These are phyloP conservation scores for Suillus weaverae DNA, from an alignment of 768 basidiomycete species.

Conservation along the genomic window DNA sequence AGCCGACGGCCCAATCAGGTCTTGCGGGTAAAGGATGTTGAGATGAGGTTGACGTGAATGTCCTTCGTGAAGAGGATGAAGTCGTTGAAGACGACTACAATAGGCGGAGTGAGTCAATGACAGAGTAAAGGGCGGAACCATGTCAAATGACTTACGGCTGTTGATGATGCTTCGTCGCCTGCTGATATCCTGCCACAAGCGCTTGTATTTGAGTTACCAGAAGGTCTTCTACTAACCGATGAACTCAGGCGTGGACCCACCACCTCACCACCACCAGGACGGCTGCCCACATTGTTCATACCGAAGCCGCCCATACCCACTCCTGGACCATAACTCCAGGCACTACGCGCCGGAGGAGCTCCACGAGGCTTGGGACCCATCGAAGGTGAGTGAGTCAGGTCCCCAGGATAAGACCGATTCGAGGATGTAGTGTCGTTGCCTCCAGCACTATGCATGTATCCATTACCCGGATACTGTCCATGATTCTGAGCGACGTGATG, in stretches of 20 bases:
- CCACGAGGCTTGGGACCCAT: constrained; percentile 29
- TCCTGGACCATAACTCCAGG: constrained; percentile 77
- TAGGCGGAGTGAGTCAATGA: constrained; percentile 16
- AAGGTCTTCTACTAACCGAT: constrained; percentile 47
- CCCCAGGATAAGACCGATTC: constrained; percentile 28
- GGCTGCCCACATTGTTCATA: constrained; percentile 28
- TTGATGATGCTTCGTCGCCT: constrained; percentile 76
- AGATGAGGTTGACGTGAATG: constrained; percentile 73
- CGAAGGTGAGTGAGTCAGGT: constrained; percentile 30
- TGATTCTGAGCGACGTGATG: constrained; percentile 28
- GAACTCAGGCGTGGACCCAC: constrained; percentile 67
- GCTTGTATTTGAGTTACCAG: constrained; percentile 51
- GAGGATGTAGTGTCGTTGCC: constrained; percentile 24
- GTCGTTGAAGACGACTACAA: constrained; percentile 70
- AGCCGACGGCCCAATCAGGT: constrained; percentile 87
- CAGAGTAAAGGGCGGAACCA: constrained; percentile 3
- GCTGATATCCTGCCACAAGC: constrained; percentile 58
- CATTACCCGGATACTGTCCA: constrained; percentile 27
- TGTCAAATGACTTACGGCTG: constrained; percentile 56
- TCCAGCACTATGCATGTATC: constrained; percentile 22
- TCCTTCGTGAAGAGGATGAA: constrained; percentile 78
- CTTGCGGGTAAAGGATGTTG: constrained; percentile 78
- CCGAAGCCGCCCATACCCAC: constrained; percentile 47
- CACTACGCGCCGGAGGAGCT: constrained; percentile 44
- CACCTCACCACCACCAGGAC: constrained; percentile 38